A percentile compares a stretch with the other conserved stretches of the same genome.
Evolutionary conservation across 441 rosid genomes (phyloP).

Genomic region (Erysimum cheiri): DNA sequence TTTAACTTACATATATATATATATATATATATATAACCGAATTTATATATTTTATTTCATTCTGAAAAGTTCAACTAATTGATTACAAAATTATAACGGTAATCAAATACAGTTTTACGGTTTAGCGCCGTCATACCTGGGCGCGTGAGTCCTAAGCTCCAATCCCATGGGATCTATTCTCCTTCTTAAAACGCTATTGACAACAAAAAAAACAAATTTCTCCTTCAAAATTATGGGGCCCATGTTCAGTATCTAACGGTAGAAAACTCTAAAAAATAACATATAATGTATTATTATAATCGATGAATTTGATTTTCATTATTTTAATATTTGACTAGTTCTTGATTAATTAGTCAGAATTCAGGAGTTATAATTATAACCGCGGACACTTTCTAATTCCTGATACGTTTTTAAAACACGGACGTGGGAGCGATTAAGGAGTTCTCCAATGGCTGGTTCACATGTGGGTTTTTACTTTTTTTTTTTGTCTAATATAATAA

Average conservation of each 20-base stretch:
- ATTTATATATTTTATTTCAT: background rate
- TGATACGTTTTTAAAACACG: background rate
- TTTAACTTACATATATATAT: background rate
- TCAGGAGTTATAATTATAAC: conserved; percentile 29
- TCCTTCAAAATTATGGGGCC: background rate
- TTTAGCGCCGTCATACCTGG: conserved; percentile 36
- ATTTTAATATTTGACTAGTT: conserved; percentile 34
- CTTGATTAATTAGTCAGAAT: conserved; percentile 28
- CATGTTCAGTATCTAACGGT: background rate
- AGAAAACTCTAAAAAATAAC: background rate
- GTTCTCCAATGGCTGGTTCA: conserved; percentile 24
- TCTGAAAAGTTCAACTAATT: conserved; percentile 1
- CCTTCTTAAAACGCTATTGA: background rate
- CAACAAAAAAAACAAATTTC: too few species aligned
- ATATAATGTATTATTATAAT: background rate
- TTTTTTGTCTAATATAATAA: background rate
- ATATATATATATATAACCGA: too few species aligned
- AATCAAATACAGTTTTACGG: conserved; percentile 20
- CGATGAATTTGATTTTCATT: conserved; percentile 9
- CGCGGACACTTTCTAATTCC: conserved; percentile 38
- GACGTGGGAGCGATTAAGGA: conserved; percentile 38
- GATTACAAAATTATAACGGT: background rate
- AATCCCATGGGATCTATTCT: conserved; percentile 33
- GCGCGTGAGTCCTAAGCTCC: conserved; percentile 21
- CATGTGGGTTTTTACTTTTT: conserved; percentile 9